Percentiles rank a stretch among this genome's conserved stretches.
phyloP scores from a whole-genome alignment of 345 rosid genomes.

The Ceriops zippeliana region DNA sequence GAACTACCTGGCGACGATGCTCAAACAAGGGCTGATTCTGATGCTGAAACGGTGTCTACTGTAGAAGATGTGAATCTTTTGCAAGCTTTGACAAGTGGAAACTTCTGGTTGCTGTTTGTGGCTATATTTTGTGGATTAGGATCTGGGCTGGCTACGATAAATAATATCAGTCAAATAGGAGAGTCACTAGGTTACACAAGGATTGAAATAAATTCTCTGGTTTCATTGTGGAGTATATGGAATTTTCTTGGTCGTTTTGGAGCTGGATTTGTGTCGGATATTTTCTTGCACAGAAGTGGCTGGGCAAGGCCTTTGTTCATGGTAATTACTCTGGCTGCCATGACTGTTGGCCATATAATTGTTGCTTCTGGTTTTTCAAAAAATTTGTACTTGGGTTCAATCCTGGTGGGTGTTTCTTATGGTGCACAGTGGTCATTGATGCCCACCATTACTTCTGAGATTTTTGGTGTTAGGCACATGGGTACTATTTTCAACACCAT shows the following conservation, averaged over 20 bases:
- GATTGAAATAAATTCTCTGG: constrained; percentile 57
- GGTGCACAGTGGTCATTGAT: constrained; percentile 87
- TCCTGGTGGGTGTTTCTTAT: constrained; percentile 71
- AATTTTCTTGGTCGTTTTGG: constrained; percentile 88
- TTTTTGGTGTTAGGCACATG: constrained; percentile 75
- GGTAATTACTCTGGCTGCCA: constrained; percentile 54
- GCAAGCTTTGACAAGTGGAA: constrained; percentile 43
- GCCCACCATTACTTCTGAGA: constrained; percentile 72
- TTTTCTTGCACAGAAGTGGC: constrained; percentile 56
- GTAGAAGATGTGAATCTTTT: constrained; percentile 43
- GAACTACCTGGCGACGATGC: constrained; percentile 25
- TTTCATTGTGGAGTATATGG: constrained; percentile 84
- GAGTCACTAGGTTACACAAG: constrained; percentile 70
- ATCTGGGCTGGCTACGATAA: constrained; percentile 66
- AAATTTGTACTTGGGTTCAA: constrained; percentile 59
- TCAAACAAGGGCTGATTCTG: constrained; percentile 14
- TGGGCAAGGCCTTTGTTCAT: constrained; percentile 76
- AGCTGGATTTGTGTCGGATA: constrained; percentile 73
- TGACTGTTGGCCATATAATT: constrained; percentile 60
- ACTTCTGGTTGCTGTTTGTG: constrained; percentile 72
- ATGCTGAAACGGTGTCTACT: constrained; percentile 7
- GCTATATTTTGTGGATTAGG: constrained; percentile 82
- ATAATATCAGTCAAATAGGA: constrained; percentile 78
- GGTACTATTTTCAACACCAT: constrained; percentile 89
- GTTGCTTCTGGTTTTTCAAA: constrained; percentile 68